Evolutionary conservation across 148 eudicot species (phyloP).

Genomic region (Silene latifolia): DNA sequence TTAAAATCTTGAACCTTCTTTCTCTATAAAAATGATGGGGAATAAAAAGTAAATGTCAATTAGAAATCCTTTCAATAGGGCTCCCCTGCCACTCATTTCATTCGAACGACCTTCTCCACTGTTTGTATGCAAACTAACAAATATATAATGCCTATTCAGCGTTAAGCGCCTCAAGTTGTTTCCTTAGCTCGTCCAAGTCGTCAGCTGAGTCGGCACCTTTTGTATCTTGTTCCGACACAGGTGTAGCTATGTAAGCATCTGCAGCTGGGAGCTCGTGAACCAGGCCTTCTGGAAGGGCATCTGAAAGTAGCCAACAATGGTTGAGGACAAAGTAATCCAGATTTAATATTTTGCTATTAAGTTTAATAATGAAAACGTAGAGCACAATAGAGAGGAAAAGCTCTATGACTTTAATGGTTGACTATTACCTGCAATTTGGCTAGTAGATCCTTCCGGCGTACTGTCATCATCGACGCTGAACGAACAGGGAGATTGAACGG

Average conservation of each 20-base stretch:
- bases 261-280: conserved; percentile 79
- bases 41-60: background rate
- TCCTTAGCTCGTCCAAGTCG: conserved; percentile 77
- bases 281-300: conserved; percentile 71
- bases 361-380: background rate
- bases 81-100: background rate
- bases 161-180: conserved; percentile 82
- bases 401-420: background rate
- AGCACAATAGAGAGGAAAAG: background rate
- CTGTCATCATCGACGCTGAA: conserved; percentile 72
- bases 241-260: conserved; percentile 38
- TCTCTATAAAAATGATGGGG: background rate
- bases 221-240: conserved; percentile 32
- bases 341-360: background rate
- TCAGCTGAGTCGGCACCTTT: conserved; percentile 41
- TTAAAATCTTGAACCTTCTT: background rate
- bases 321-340: background rate
- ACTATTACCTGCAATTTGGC: conserved; percentile 46
- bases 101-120: background rate
- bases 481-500: conserved; percentile 4
- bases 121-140: background rate
- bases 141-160: conserved; percentile 9
- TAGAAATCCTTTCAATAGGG: background rate
- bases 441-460: conserved; percentile 33
- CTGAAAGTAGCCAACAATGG: conserved; percentile 28